phyloP scores from a whole-genome alignment of 352 stramenopile genomes.

The Globisporangium sylvaticum region DNA sequence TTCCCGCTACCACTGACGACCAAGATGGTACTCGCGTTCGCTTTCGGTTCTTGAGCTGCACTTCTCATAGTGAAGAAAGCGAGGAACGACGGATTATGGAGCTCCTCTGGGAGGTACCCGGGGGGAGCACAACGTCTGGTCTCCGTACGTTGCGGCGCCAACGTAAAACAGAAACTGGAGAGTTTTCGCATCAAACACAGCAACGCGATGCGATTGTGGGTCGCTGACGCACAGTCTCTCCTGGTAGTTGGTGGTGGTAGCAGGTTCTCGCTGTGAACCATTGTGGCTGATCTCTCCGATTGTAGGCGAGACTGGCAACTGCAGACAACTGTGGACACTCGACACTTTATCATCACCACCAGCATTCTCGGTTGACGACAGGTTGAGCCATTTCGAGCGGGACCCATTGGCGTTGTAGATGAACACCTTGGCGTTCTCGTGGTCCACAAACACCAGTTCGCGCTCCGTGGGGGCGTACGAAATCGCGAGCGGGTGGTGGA shows the following conservation, averaged over 20 bases:
- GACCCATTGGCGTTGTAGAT: constrained; percentile 54
- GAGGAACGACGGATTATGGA: constrained; percentile 47
- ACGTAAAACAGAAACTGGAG: constrained; percentile 35
- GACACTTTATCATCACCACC: constrained; percentile 15
- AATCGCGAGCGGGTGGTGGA: constrained; percentile 46
- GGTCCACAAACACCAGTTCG: constrained; percentile 46
- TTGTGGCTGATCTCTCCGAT: neutral
- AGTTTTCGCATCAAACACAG: constrained; percentile 25
- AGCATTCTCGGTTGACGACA: constrained; percentile 14
- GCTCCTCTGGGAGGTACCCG: constrained; percentile 45
- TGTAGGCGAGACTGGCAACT: constrained; percentile 12
- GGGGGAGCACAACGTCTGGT: constrained; percentile 39
- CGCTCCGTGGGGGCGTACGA: constrained; percentile 27
- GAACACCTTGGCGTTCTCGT: constrained; percentile 43
- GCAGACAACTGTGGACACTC: constrained; percentile 29
- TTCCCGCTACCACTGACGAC: constrained; percentile 63
- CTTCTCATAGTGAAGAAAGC: constrained; percentile 10
- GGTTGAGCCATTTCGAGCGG: constrained; percentile 31
- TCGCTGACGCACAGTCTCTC: constrained; percentile 48
- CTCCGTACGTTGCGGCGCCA: constrained; percentile 53
- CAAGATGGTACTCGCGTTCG: constrained; percentile 9
- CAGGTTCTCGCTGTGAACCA: neutral
- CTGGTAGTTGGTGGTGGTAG: neutral
- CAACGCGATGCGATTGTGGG: constrained; percentile 46
- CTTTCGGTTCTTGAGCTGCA: neutral